phyloP scores from a whole-genome alignment of 331 rosid genomes.

The Cucumis variabilis region DNA sequence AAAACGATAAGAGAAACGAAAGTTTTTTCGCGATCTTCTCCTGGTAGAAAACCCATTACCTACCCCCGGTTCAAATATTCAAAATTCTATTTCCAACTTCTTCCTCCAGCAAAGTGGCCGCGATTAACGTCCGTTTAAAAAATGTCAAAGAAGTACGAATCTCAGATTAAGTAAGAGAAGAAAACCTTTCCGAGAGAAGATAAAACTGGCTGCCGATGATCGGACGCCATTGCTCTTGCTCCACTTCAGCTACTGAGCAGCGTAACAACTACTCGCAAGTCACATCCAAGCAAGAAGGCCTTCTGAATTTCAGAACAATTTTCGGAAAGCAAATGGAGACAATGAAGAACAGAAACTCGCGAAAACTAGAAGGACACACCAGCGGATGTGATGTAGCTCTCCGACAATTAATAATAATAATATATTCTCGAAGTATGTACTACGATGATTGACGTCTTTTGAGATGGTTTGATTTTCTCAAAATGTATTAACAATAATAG shows the following conservation, averaged over 20 bases:
- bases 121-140: not conserved
- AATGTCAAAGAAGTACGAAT: not conserved
- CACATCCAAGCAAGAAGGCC: not conserved
- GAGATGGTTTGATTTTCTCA: too few relatives aligned
- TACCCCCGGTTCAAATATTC: not conserved
- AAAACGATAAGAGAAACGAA: not conserved
- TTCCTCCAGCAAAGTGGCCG: not conserved
- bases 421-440: too few relatives aligned
- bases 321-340: not conserved
- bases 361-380: not conserved
- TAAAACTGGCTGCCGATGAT: conserved; percentile 45
- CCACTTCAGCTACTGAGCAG: not conserved
- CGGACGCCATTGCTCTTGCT: conserved; percentile 61
- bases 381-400: not conserved
- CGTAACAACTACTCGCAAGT: not conserved
- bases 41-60: not conserved
- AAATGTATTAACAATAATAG: too few relatives aligned
- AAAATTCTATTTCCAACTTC: conserved; percentile 3
- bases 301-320: not conserved
- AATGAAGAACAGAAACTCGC: not conserved
- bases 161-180: not conserved
- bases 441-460: too few relatives aligned
- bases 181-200: conserved; percentile 56
- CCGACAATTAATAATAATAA: not conserved
- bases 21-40: not conserved